Percentiles rank a stretch among this genome's conserved stretches.
Evolutionary conservation across 352 stramenopile genomes (phyloP).

Genomic region (Stramenopiles sp.): DNA sequence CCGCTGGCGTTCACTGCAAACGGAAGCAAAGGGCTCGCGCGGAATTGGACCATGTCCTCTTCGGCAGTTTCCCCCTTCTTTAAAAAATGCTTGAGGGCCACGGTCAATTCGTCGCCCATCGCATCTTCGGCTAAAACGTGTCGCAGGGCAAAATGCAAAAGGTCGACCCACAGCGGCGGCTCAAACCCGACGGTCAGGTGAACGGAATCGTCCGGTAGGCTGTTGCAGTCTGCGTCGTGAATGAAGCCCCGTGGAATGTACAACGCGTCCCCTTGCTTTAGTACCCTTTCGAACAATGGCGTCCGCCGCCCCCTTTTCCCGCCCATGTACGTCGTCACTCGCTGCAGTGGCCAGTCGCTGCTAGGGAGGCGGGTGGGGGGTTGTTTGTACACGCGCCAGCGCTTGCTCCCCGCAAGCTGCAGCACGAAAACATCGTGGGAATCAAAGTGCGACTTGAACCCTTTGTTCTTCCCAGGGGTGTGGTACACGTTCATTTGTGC

Average conservation of each 20-base stretch:
- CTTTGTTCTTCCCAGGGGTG: conserved; percentile 31
- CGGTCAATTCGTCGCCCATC: not conserved
- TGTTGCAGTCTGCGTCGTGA: conserved; percentile 27
- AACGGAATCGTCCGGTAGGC: not conserved
- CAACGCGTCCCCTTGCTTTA: conserved; percentile 34
- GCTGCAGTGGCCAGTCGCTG: not conserved
- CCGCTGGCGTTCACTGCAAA: not conserved
- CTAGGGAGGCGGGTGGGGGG: conserved; percentile 31
- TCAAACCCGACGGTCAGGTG: not conserved
- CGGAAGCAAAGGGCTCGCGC: no score
- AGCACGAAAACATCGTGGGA: conserved; percentile 44
- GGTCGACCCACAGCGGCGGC: not conserved
- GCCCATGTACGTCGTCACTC: not conserved
- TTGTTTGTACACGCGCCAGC: conserved; percentile 37
- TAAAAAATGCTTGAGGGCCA: no score
- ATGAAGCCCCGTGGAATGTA: conserved; percentile 44
- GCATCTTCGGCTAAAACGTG: not conserved
- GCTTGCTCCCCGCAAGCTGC: conserved; percentile 35
- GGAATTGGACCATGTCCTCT: no score
- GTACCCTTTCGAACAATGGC: conserved; percentile 20
- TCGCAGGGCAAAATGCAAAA: not conserved
- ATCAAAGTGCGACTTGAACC: conserved; percentile 38
- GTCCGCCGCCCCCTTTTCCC: not conserved
- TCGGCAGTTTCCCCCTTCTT: no score
- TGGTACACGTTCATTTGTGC: conserved; percentile 35